Evolutionary conservation across 306 rosid genomes (phyloP).

Genomic region (Cicer cuneatum): DNA sequence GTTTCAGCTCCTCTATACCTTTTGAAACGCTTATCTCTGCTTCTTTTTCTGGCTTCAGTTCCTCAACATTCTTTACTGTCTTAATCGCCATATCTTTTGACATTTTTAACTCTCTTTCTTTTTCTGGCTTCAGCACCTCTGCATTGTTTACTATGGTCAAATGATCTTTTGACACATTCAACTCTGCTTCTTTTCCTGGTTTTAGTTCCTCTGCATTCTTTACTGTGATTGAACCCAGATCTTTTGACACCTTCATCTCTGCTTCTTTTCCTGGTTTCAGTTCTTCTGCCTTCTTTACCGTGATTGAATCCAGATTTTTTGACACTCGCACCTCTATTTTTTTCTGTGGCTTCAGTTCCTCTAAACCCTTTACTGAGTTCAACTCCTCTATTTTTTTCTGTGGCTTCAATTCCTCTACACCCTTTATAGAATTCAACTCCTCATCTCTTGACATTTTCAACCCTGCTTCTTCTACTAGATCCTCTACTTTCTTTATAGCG

Average conservation of each 20-base stretch:
- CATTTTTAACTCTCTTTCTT: conserved; percentile 37
- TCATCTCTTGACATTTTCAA: conserved; percentile 38
- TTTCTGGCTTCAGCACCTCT: conserved; percentile 37
- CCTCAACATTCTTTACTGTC: conserved; percentile 37
- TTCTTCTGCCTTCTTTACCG: conserved; percentile 41
- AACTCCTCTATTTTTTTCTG: background rate
- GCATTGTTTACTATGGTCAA: conserved; percentile 37
- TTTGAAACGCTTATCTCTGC: conserved; percentile 36
- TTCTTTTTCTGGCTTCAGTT: conserved; percentile 40
- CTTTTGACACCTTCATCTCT: conserved; percentile 31
- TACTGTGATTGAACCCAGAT: conserved; percentile 27
- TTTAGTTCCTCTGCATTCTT: conserved; percentile 40
- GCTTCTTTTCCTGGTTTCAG: conserved; percentile 34
- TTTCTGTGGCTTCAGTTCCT: conserved; percentile 38
- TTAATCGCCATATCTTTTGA: conserved; percentile 40
- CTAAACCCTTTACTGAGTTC: conserved; percentile 34
- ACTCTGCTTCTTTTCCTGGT: conserved; percentile 29
- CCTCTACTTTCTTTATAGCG: conserved; percentile 41
- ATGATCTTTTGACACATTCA: conserved; percentile 36
- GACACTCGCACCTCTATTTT: conserved; percentile 27
- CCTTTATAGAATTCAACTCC: conserved; percentile 42
- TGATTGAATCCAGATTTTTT: conserved; percentile 36
- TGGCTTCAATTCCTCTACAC: conserved; percentile 42
- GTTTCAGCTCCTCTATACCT: conserved; percentile 54
- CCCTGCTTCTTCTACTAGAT: conserved; percentile 41